Base-by-base conservation (phyloP, 2,329 filamentous ascomycete species). In the Gnomoniopsis smithogilvyi region DNA sequence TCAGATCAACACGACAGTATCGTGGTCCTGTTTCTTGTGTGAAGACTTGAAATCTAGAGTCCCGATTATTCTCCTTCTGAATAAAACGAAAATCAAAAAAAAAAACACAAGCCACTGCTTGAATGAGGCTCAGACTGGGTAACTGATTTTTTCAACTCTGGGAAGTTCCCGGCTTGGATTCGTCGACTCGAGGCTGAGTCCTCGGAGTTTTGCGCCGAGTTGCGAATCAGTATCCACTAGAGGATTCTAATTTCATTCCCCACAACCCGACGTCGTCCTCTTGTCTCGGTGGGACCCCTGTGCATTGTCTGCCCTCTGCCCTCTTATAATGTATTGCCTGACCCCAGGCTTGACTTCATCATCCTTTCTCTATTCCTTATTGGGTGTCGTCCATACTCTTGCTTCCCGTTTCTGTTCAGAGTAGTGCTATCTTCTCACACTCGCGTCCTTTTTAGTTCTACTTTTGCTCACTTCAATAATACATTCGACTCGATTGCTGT, bases 251-350 rank as follows among this genome's bases (percentile, higher is more conserved):
- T 45, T 45, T 45, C 17, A n/a, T 21, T 6, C 41, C 41, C 41
- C 41, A 45, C 41, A 45, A 56, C 55, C 54, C 50, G 56, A 58
- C 59, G 52, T 58, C 54, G 61, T 38, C 52, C 50, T 66, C 41
- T 3, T 45, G 15, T 45, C 41, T 45, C 41, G 41, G 15, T 10
- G 11, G 41, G 41, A 19, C 15, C 41, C n/a, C 8, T 19, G 14
- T 63, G 63, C 63, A 63, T 17, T 33, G 43, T 33, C 56, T 47
- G 56, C 63, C 62, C 64, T 63, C 21, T 58, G 26, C 17, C 19
- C 41, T 19, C n/a, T 19, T 19, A 45, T 45, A 45, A 19, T 45
- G 38, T n/a, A 14, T 14, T 6, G 26, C 26, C 26, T 30, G 26
- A 30, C 26, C 26, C 26, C 26, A 17, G 36, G 17, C 36, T 38